These are phyloP conservation scores for Mallotus japonicus DNA, from an alignment of 441 rosid genomes.

Conservation along the genomic window DNA sequence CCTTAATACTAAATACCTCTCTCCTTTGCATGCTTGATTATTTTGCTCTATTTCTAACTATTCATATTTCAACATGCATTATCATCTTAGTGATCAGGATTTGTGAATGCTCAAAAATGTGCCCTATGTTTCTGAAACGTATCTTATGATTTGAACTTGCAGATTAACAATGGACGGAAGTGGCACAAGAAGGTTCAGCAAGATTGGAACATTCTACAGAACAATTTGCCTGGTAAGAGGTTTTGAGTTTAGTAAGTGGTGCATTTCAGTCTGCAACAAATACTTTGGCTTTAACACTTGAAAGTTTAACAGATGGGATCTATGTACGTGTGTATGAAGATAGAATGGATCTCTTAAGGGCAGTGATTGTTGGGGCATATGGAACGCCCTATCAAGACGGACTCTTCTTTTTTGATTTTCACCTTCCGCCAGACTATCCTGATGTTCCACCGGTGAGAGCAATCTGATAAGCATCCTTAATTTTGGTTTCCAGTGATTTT, in stretches of 20 bases:
- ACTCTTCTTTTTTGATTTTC: slow-evolving; percentile 95
- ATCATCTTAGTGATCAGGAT: slow-evolving; percentile 3
- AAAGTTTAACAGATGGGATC: slow-evolving; percentile 64
- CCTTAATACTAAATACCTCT: not conserved
- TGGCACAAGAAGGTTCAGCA: slow-evolving; percentile 97
- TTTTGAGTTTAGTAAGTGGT: slow-evolving; percentile 5
- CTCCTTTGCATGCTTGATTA: not conserved
- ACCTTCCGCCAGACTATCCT: slow-evolving; percentile 87
- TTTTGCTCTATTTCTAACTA: not conserved
- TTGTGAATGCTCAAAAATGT: not conserved
- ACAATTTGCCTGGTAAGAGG: slow-evolving; percentile 88
- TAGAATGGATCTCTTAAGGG: slow-evolving; percentile 94
- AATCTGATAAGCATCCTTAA: not conserved
- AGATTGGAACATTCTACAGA: slow-evolving; percentile 97
- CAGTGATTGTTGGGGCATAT: slow-evolving; percentile 88
- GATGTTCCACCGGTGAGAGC: slow-evolving; percentile 79
- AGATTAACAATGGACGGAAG: slow-evolving; percentile 73
- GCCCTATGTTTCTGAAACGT: not conserved
- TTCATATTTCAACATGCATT: not conserved
- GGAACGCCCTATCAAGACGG: slow-evolving; percentile 99
- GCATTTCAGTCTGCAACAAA: slow-evolving; percentile 11
- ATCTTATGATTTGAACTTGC: slow-evolving; percentile 29
- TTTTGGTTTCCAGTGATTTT: slow-evolving; percentile 3
- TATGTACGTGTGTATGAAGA: slow-evolving; percentile 92
- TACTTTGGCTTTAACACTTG: slow-evolving; percentile 14